These are phyloP conservation scores for Penicillium paneum DNA, from an alignment of 2,329 filamentous ascomycete genomes.

Conservation along the genomic window DNA sequence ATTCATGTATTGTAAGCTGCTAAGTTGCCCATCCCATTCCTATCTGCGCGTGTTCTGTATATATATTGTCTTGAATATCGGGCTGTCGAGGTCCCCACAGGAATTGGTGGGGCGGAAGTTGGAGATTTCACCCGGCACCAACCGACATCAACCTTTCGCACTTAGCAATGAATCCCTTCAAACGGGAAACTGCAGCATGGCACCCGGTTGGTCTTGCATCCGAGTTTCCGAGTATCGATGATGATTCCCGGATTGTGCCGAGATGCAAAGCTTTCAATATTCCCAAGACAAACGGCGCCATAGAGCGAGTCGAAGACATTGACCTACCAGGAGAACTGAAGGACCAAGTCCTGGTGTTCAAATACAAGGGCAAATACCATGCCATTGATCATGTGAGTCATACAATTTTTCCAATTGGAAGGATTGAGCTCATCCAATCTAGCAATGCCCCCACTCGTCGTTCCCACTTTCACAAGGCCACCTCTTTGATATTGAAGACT, in stretches of 20 bases:
- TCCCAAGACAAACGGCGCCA: constrained; percentile 35
- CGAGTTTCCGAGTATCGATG: constrained; percentile 53
- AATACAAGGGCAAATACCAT: constrained; percentile 61
- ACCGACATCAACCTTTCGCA: background rate
- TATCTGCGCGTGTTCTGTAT: background rate
- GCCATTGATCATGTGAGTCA: constrained; percentile 63
- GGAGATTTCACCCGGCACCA: constrained; percentile 1
- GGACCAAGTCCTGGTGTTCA: constrained; percentile 64
- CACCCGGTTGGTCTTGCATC: constrained; percentile 53
- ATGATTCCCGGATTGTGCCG: constrained; percentile 38
- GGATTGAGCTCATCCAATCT: constrained; percentile 5
- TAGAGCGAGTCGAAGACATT: constrained; percentile 21
- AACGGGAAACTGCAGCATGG: constrained; percentile 43
- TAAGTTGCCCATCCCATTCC: background rate
- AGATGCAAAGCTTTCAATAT: constrained; percentile 60
- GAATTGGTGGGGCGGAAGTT: constrained; percentile 1
- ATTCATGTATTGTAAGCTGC: background rate
- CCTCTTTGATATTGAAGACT: constrained; percentile 70
- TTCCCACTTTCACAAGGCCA: constrained; percentile 63
- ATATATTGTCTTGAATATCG: background rate
- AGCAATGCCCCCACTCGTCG: constrained; percentile 66
- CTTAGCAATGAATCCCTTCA: constrained; percentile 21
- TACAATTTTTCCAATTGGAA: accelerated
- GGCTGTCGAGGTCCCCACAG: background rate
- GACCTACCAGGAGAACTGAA: constrained; percentile 44